Evolutionary conservation across 306 rosid species (phyloP).

Genomic region (Vicia sativa): DNA sequence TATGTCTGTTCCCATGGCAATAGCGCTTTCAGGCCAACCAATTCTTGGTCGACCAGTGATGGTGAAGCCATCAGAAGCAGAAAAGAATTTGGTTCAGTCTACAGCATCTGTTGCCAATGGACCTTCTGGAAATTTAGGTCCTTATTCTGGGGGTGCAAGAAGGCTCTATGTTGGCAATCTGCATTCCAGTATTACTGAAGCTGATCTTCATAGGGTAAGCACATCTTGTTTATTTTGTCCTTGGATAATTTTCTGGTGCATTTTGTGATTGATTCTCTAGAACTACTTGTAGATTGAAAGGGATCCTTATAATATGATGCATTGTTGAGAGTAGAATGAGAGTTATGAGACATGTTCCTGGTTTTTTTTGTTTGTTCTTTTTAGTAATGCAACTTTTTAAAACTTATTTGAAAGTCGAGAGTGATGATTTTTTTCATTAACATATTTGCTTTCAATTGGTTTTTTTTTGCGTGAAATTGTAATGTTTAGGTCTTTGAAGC

Average conservation of each 20-base stretch:
- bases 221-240: slow-evolving; percentile 17
- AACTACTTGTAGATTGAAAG: slow-evolving; percentile 25
- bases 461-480: slow-evolving; percentile 17
- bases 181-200: slow-evolving; percentile 82
- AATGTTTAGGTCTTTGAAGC: slow-evolving; percentile 92
- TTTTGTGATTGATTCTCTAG: slow-evolving; percentile 26
- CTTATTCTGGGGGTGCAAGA: slow-evolving; percentile 94
- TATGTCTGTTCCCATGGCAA: slow-evolving; percentile 99
- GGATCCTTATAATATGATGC: slow-evolving; percentile 26
- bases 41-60: slow-evolving; percentile 92
- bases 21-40: slow-evolving; percentile 94
- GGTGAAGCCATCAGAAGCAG: slow-evolving; percentile 99
- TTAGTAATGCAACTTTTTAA: not conserved
- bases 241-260: slow-evolving; percentile 25
- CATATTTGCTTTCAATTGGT: slow-evolving; percentile 6
- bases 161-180: slow-evolving; percentile 95
- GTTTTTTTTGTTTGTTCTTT: slow-evolving; percentile 26
- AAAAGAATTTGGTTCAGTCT: slow-evolving; percentile 93
- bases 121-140: slow-evolving; percentile 69
- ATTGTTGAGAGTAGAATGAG: slow-evolving; percentile 15
- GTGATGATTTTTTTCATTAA: slow-evolving; percentile 9
- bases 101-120: slow-evolving; percentile 61
- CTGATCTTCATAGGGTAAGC: slow-evolving; percentile 82
- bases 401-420: slow-evolving; percentile 8
- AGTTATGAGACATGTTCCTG: slow-evolving; percentile 7